phyloP scores from a whole-genome alignment of 768 basidiomycete genomes.

The Mycena epipterygia region DNA sequence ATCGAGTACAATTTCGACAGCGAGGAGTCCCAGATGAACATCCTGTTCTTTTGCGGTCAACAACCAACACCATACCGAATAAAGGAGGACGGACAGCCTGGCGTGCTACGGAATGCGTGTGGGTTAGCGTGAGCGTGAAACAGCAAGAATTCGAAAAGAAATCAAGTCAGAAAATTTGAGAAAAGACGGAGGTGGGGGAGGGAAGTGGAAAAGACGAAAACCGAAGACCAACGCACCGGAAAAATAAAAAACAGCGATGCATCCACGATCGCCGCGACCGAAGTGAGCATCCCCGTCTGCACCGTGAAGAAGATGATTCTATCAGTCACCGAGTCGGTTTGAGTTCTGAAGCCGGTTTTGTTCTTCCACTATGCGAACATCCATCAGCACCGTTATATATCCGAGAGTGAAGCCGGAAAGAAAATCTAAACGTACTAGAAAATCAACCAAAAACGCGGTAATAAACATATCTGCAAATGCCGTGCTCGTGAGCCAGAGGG shows the following conservation, averaged over 20 bases:
- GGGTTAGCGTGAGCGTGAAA: no score
- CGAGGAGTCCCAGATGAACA: conserved; percentile 37
- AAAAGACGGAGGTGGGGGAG: neutral
- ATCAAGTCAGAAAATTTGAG: neutral
- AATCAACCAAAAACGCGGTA: conserved; percentile 33
- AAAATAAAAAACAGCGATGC: conserved; percentile 21
- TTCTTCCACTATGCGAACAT: conserved; percentile 19
- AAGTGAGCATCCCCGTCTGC: conserved; percentile 34
- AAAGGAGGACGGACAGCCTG: conserved; percentile 11
- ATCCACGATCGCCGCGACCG: conserved; percentile 32
- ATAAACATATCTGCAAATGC: conserved; percentile 36
- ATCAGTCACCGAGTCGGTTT: conserved; percentile 33
- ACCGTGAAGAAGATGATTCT: conserved; percentile 36
- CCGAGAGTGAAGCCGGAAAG: neutral
- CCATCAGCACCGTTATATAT: neutral
- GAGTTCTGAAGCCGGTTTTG: conserved; percentile 33
- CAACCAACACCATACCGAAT: neutral
- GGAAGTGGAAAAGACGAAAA: neutral
- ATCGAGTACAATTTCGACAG: conserved; percentile 32
- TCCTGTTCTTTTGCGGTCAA: neutral
- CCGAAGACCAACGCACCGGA: conserved; percentile 4
- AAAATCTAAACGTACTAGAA: conserved; percentile 21
- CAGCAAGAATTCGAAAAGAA: no score
- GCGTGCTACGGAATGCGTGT: neutral
- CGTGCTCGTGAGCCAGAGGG: conserved; percentile 29